Base-by-base conservation (phyloP, 129 eudicot genomes). In the Centaurea solstitialis region DNA sequence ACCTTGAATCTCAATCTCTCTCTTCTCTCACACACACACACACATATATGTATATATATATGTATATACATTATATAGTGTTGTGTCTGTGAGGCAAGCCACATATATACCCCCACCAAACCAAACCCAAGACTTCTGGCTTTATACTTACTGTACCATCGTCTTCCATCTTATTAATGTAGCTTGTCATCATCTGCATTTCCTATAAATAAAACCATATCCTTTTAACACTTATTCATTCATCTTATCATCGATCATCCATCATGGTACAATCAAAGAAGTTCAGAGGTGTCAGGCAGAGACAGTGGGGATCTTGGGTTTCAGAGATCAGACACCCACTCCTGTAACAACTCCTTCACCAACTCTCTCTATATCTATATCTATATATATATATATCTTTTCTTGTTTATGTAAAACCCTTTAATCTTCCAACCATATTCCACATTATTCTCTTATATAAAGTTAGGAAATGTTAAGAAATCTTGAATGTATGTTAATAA, bases 301-400 rank as follows among this genome's bases (percentile, higher is more conserved):
- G 95, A 68, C 95, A 91, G 76, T 91, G 95, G 95, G 95, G 95
- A 11, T 91, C 95, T 37, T 91, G 95, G 95, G 95, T 91, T 2
- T 86, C 95, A 12, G 95, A 91, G 84, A 88, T 91, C 80, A 85
- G 95, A 78, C 95, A 91, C 77, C 95, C 95, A 62, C 84, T 91
- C 26, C 73, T 90, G 95, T 88, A 84, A 82, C 74, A 70, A 68
- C 68, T 8, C 39, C 9, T 37, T 23, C 45, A 41, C 78, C 3
- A 20, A 2, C 69, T 33, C 41, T 61, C 9, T 11, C 0, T 41
- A 4, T 12, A 9, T 41, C 7, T 18, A 70, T 47, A 26, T 20
- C 47, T 26, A 15, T 33, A 33, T 33, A 33, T 33, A 33, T 33
- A 33, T 33, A 33, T 33, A 1, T 33, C 2, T 15, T 50, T 4